Evolutionary conservation across 305 asterid species (phyloP).

Genomic region (Solanum hybrid): DNA sequence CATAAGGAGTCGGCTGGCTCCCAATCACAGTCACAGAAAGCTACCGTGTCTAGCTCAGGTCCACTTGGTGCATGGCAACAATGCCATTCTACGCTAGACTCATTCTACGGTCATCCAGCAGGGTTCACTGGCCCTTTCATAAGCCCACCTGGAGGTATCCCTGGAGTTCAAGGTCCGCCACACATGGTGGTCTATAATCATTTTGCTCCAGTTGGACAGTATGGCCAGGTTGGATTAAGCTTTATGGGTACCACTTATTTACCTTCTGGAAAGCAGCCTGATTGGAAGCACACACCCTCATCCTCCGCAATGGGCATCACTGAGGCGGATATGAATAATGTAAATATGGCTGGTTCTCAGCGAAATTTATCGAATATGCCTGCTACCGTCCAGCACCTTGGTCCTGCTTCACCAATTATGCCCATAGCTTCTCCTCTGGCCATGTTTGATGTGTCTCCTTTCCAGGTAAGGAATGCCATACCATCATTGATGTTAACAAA

Average conservation of each 20-base stretch:
- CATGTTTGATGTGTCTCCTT: constrained; percentile 79
- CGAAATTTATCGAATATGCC: constrained; percentile 47
- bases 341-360: constrained; percentile 45
- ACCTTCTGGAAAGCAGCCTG: constrained; percentile 91
- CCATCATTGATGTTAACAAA: neutral
- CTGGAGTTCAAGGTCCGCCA: constrained; percentile 90
- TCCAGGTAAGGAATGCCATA: constrained; percentile 55
- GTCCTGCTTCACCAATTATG: constrained; percentile 85
- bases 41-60: constrained; percentile 44
- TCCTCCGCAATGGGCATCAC: constrained; percentile 43
- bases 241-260: constrained; percentile 92
- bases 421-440: constrained; percentile 78
- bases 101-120: constrained; percentile 77
- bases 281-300: constrained; percentile 70
- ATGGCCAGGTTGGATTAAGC: constrained; percentile 95
- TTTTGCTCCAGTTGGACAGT: constrained; percentile 96
- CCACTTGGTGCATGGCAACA: constrained; percentile 85
- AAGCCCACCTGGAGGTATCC: constrained; percentile 73
- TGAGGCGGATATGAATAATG: constrained; percentile 53
- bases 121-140: constrained; percentile 79
- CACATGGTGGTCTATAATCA: constrained; percentile 98
- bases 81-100: constrained; percentile 75
- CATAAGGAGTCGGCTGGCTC: constrained; percentile 63
- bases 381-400: constrained; percentile 69
- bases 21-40: constrained; percentile 62